Percentiles rank a stretch among this genome's conserved stretches.
Evolutionary conservation across 208 protist genomes (phyloP).

Genomic region (Crithidia sp.): DNA sequence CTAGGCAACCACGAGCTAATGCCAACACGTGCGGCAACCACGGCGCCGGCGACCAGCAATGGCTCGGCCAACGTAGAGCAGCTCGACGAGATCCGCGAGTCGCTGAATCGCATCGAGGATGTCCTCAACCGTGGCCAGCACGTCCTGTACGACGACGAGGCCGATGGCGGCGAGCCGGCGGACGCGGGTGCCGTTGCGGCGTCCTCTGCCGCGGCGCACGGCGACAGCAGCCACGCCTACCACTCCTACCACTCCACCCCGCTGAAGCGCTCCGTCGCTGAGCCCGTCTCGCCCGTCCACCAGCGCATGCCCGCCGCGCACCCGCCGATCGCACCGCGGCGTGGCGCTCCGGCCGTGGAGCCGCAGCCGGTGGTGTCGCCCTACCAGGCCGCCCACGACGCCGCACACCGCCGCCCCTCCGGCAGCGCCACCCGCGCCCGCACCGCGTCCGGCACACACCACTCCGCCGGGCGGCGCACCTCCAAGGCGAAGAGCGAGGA

Average conservation of each 20-base stretch:
- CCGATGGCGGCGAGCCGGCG: constrained; percentile 5
- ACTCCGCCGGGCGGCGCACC: neutral
- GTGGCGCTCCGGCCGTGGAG: neutral
- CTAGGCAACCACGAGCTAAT: neutral
- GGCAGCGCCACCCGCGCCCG: constrained; percentile 15
- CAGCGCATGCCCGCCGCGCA: constrained; percentile 7
- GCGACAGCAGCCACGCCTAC: constrained; percentile 7
- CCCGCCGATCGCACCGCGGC: constrained; percentile 3
- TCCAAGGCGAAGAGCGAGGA: constrained; percentile 23
- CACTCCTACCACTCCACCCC: constrained; percentile 21
- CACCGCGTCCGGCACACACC: neutral
- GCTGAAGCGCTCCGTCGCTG: neutral
- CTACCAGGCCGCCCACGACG: neutral
- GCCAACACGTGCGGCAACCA: neutral
- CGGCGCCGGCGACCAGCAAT: constrained; percentile 6
- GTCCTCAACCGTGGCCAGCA: constrained; percentile 54
- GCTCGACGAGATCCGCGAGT: constrained; percentile 45
- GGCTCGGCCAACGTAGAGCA: constrained; percentile 4
- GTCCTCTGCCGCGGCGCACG: neutral
- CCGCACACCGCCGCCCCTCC: neutral
- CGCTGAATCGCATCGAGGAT: constrained; percentile 61
- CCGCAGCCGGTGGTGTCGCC: neutral
- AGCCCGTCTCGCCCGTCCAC: constrained; percentile 1
- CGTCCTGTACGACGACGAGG: constrained; percentile 55
- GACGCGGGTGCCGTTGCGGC: neutral